These are phyloP conservation scores for Epichloe typhina DNA, from an alignment of 2,329 filamentous ascomycete genomes.

Conservation along the genomic window DNA sequence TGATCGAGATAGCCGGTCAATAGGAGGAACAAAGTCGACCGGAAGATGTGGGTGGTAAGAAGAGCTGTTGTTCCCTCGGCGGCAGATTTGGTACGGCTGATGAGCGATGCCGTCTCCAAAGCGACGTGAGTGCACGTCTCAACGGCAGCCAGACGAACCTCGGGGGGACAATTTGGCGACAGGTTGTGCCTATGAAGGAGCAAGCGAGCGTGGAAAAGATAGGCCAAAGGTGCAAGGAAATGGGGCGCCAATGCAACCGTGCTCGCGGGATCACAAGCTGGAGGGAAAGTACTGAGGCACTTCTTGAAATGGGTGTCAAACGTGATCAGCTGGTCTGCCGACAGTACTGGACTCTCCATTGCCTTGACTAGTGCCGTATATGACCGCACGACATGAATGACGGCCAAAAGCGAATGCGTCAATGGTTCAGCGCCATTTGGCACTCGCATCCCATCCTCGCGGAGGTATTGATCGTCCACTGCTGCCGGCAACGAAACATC, in stretches of 20 bases:
- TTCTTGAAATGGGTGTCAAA: slow-evolving; percentile 71
- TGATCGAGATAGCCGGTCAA: slow-evolving; percentile 60
- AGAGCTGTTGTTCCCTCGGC: slow-evolving; percentile 59
- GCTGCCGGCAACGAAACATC: slow-evolving; percentile 69
- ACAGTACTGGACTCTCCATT: slow-evolving; percentile 53
- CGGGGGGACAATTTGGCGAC: slow-evolving; percentile 51
- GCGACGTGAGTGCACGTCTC: slow-evolving; percentile 64
- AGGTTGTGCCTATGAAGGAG: slow-evolving; percentile 83
- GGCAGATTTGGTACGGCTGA: slow-evolving; percentile 53
- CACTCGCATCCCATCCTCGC: slow-evolving; percentile 40
- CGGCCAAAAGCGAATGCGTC: slow-evolving; percentile 60
- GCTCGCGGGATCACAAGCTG: slow-evolving; percentile 55
- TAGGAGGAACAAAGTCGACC: slow-evolving; percentile 68
- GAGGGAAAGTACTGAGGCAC: slow-evolving; percentile 64
- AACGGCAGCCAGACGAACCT: slow-evolving; percentile 57
- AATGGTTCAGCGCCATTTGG: slow-evolving; percentile 40
- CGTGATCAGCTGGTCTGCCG: slow-evolving; percentile 52
- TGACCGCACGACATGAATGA: slow-evolving; percentile 70
- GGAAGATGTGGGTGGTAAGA: slow-evolving; percentile 75
- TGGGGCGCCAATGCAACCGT: slow-evolving; percentile 57
- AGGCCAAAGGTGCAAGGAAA: slow-evolving; percentile 60
- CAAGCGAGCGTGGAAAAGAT: slow-evolving; percentile 72
- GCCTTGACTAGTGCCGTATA: slow-evolving; percentile 62
- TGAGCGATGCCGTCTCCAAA: slow-evolving; percentile 64
- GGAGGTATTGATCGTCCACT: slow-evolving; percentile 68